Base-by-base conservation (phyloP, 2,329 filamentous ascomycete species). In the Xylariaceae sp. region DNA sequence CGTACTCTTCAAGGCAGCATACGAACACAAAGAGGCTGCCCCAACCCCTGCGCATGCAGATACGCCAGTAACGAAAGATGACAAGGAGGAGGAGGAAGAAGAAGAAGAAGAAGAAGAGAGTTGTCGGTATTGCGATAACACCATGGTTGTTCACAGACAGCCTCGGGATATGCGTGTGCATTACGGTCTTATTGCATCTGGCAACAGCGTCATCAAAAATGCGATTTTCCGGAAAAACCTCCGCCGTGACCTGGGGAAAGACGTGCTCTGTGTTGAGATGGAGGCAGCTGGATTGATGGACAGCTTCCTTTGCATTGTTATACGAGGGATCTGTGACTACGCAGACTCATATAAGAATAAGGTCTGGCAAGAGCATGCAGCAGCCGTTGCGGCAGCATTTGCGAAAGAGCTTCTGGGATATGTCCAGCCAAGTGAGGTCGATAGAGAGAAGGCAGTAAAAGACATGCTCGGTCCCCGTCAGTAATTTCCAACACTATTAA, bases 161-260 rank as follows among this genome's bases (percentile, higher is more conserved):
- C 37, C 54, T 16, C 43, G 52, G 44, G 46, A 46, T 10, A 57
- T 55, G 44, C 38, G 22, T 37, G 48, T 61, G 6, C 54, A 61
- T 29, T 60, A 58, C 34, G 59, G 60, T 5, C 34, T 56, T 2
- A 53, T 60, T 23, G 55, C 55, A 40, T 62, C 59, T n/a, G 55
- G 59, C 10, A 54, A 60, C 20, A 40, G 22, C 14, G 54, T 59
- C 3, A 52, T 63, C 16, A 56, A 62, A 34, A 40, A 55, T 22
- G 52, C 57, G 1, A n/a, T 4, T 6, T 19, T 49, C n/a, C 51
- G 59, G 11, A 51, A 59, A 2, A 25, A 36, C 1, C 44, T 61
- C n/a, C 21, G 21, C 7, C 23, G 41, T 29, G 36, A 44, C 2
- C 38, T 56, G 0, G 47, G 44, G 2, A 17, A 34, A 2, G 20